These are phyloP conservation scores for Omphalotus olearius DNA, from an alignment of 1,284 basidiomycete genomes.

Conservation along the genomic window DNA sequence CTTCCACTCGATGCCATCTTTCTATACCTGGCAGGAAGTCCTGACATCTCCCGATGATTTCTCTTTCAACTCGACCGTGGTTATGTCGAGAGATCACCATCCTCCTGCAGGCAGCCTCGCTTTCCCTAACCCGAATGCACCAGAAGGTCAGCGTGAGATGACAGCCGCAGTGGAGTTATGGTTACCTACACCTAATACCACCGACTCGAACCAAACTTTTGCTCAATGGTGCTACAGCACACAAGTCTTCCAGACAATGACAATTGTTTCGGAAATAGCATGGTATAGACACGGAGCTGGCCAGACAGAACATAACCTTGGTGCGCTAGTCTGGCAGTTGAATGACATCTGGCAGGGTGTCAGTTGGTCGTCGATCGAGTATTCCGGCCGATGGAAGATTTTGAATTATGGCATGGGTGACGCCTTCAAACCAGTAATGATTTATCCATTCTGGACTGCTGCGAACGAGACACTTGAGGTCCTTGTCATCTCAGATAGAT, in stretches of 20 bases:
- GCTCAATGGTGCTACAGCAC: constrained; percentile 61
- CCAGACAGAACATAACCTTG: constrained; percentile 54
- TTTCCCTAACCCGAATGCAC: constrained; percentile 57
- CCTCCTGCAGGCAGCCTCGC: constrained; percentile 50
- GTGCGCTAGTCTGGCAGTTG: constrained; percentile 59
- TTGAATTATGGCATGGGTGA: constrained; percentile 47
- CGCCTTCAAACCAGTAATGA: constrained; percentile 44
- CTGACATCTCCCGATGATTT: constrained; percentile 47
- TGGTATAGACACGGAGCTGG: constrained; percentile 59
- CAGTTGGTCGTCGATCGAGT: constrained; percentile 58
- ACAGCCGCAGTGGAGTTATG: constrained; percentile 45
- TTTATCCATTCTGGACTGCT: constrained; percentile 53
- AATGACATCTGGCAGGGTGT: constrained; percentile 68
- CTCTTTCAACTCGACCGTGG: constrained; percentile 56
- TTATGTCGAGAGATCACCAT: constrained; percentile 57
- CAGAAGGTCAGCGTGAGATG: constrained; percentile 53
- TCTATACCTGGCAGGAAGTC: constrained; percentile 60
- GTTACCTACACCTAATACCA: constrained; percentile 48
- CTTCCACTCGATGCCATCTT: constrained; percentile 64
- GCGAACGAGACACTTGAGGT: constrained; percentile 46
- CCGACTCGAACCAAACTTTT: constrained; percentile 52
- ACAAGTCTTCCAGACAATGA: constrained; percentile 53
- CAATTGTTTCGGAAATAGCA: constrained; percentile 55
- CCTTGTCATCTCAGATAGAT: constrained; percentile 47
- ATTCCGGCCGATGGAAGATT: constrained; percentile 61